Base-by-base conservation (phyloP, 1,284 basidiomycete species). In the Butyriboletus appendiculatus region DNA sequence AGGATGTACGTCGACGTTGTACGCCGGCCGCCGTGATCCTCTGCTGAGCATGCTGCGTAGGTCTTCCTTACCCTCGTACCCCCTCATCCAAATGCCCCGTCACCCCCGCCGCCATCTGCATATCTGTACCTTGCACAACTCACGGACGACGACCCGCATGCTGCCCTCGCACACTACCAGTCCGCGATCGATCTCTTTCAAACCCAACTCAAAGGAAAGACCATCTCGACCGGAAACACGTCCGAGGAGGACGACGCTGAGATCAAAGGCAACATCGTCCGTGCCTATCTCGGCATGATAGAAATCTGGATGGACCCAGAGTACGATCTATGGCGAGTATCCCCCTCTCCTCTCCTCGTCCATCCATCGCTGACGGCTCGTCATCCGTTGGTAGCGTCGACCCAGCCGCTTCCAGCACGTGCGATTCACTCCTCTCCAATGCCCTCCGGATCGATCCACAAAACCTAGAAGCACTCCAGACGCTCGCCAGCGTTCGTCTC, bases 221-320 rank as follows among this genome's bases (percentile, higher is more conserved):
- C 56, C 22, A 41, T 55, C 45, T 52, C 64, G 22, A 84, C 81
- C 0, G 71, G 73, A 12, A 47, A 48, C 15, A 0, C 45, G 3
- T 60, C 67, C 1, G 74, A 71, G 38, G 73, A 76, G 5, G 84
- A 85, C 48, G 84, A 89, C 52, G 66, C 72, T 2, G 91, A 94
- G 67, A 72, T 88, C 43, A 84, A 80, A 67, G 80, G 76, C 51
- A 93, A 86, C 65, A 88, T 90, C 37, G 87, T 94, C 7, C 78
- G 88, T n/a, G 92, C 93, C 2, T 76, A 96, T 26, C 84, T 96
- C 20, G 91, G 90, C 16, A 96, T 96, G 83, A 91, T 96, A 16
- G 95, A 97, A 71, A 89, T 97, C 30, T 98, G 94, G 90, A 94
- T 98, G 88, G 92, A 95, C 64, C 88, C 88, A 26, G 79, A 80